phyloP scores from a whole-genome alignment of 805 yeast genomes.

The Yarrowia sp. region DNA sequence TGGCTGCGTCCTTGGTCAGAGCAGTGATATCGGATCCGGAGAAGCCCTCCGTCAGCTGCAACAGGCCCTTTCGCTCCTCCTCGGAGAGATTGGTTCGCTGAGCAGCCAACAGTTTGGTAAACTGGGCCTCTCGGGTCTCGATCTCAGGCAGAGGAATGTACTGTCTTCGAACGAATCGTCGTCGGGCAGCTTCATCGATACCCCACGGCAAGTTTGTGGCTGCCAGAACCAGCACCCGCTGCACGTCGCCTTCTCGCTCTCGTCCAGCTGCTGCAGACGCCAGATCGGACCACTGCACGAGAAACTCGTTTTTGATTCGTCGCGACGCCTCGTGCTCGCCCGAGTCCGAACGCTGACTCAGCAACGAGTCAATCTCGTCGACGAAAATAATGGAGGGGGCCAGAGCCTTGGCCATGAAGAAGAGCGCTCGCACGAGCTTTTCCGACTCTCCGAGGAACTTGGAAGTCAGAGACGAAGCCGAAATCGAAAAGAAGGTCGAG shows the following conservation, averaged over 20 bases:
- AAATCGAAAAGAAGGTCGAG: conserved; percentile 87
- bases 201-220: conserved; percentile 98
- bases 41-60: conserved; percentile 70
- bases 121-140: conserved; percentile 73
- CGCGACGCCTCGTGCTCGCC: conserved; percentile 85
- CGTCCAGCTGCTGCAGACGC: conserved; percentile 83
- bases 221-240: conserved; percentile 83
- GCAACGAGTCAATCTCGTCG: conserved; percentile 90
- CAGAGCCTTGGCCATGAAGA: conserved; percentile 75
- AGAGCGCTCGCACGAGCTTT: conserved; percentile 84
- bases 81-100: conserved; percentile 71
- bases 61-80: conserved; percentile 58
- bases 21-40: conserved; percentile 95
- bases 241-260: conserved; percentile 48
- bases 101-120: conserved; percentile 61
- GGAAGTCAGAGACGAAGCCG: conserved; percentile 86
- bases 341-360: conserved; percentile 74
- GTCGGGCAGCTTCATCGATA: conserved; percentile 93
- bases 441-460: conserved; percentile 86
- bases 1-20: conserved; percentile 93
- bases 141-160: conserved; percentile 92
- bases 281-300: conserved; percentile 91
- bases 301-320: conserved; percentile 86
- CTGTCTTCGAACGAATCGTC: conserved; percentile 87
- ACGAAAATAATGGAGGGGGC: conserved; percentile 94